Evolutionary conservation across 805 yeast species (phyloP).

Genomic region (Schwanniomyces vanrijiae): DNA sequence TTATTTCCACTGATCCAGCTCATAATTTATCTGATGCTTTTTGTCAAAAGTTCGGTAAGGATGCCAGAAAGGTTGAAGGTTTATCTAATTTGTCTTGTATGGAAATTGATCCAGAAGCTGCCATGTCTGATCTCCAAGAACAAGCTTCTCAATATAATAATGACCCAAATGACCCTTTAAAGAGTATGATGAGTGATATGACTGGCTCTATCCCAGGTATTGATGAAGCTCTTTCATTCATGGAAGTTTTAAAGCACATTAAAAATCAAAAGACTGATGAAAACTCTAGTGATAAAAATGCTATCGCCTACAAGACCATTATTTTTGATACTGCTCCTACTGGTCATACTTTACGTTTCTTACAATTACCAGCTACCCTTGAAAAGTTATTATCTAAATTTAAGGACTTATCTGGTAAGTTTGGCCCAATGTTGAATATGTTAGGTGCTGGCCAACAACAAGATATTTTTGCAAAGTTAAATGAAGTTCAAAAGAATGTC

Average conservation of each 20-base stretch:
- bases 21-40: slow-evolving; percentile 97
- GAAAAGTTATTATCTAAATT: slow-evolving; percentile 85
- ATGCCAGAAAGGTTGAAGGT: slow-evolving; percentile 92
- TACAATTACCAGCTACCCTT: slow-evolving; percentile 90
- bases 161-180: slow-evolving; percentile 63
- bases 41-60: slow-evolving; percentile 97
- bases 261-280: slow-evolving; percentile 56
- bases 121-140: slow-evolving; percentile 78
- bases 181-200: slow-evolving; percentile 79
- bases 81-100: slow-evolving; percentile 86
- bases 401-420: slow-evolving; percentile 77
- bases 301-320: slow-evolving; percentile 68
- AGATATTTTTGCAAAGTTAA: slow-evolving; percentile 77
- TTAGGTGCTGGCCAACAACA: slow-evolving; percentile 66
- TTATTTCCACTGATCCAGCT: slow-evolving; percentile 98
- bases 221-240: slow-evolving; percentile 95
- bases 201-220: slow-evolving; percentile 97
- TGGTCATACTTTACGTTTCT: slow-evolving; percentile 93
- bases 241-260: slow-evolving; percentile 97
- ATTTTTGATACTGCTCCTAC: slow-evolving; percentile 99
- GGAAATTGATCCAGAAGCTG: slow-evolving; percentile 97
- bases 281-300: slow-evolving; percentile 22
- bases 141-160: slow-evolving; percentile 57
- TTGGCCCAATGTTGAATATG: slow-evolving; percentile 87
- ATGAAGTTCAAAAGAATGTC: slow-evolving; percentile 77